Evolutionary conservation across 2,329 filamentous ascomycete species (phyloP), one percentile per base, ranked within the genome.

Genomic region (Aspergillus melleus): DNA sequence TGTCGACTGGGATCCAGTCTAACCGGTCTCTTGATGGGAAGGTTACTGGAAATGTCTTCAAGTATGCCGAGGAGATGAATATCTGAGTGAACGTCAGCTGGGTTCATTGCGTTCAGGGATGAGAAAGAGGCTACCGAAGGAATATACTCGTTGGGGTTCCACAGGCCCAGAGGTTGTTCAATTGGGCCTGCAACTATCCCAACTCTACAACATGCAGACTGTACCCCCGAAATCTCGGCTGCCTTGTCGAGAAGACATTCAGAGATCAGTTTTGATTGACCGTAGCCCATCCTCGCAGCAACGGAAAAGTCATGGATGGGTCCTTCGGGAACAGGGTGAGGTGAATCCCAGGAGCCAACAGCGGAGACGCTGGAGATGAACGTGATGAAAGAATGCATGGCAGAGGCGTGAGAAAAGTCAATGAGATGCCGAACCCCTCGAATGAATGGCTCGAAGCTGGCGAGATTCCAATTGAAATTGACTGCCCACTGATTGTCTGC

Each of bases 211-310:
- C 47, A 50, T n/a, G 47, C 47, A 26, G 47, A 50, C 26, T 20
- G 26, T 16, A 42, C 36, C 6, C 36, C 36, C 5, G 36, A 42
- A n/a, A 42, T 8, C 14, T 42, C 14, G 14, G 36, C 47, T 20
- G 47, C 47, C 24, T 50, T 50, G 20, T 50, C 47, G 47, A 50
- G 47, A 29, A 50, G 47, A 50, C 47, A 50, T 20, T 50, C 47
- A 8, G 47, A 50, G 29, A 50, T 16, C 2, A 50, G 22, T 26
- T 50, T 50, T 29, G 47, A 50, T 16, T 50, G 47, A 22, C 47
- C 47, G 20, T 50, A 50, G 16, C 47, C 47, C 47, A 50, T 24
- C 20, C 29, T 50, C 20, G 47, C 47, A 26, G 47, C 47, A 50
- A 50, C 47, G 16, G 10, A 20, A 11, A 50, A 50, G 47, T 50